Base-by-base conservation (phyloP, 345 rosid species). In the Eutrema japonicum region DNA sequence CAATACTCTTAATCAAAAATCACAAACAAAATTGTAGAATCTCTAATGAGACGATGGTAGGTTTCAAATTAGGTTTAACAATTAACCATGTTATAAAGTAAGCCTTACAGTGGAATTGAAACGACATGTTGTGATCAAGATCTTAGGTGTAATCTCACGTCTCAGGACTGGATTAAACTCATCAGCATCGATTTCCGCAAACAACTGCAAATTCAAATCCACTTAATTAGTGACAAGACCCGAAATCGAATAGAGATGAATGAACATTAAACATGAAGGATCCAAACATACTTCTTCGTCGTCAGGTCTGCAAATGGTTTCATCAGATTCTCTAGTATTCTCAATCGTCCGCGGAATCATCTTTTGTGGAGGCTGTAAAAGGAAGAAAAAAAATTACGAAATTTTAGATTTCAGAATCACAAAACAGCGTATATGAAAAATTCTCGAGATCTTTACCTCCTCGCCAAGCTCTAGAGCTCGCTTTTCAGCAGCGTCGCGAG, bases 381-480 rank as follows among this genome's bases (percentile, higher is more conserved):
- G 8, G 6, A 56, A 41, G n/a, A 58, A 43, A 2, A 53, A 3
- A 10, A 16, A 0, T 0, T 5, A 18, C 11, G 12, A 29, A n/a
- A 6, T 10, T 10, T 56, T 0, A 12, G 3, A 50, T 13, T 37
- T n/a, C 41, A 53, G 5, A 49, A 49, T 22, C 26, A 41, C 27
- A 41, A 7, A 41, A 7, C 4, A 8, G 12, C 22, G 22, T 18
- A 18, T 18, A 18, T 18, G 22, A 29, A 47, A 35, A 33, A 3
- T 40, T 43, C 22, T 35, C 2, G 2, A 65, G 45, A 12, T 40
- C 3, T 42, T 26, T 72, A 93, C 98, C 96, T 95, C 98, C 63
- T 92, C 94, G 11, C 99, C 99, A 51, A 95, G 97, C 80, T 90
- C 96, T 10, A 92, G 73, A 54, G 99, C 94, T 26, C 70, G 87